A percentile compares a stretch with the other conserved stretches of the same genome.
These are phyloP conservation scores for Hypericum perforatum DNA, from an alignment of 345 rosid genomes.

Conservation along the genomic window DNA sequence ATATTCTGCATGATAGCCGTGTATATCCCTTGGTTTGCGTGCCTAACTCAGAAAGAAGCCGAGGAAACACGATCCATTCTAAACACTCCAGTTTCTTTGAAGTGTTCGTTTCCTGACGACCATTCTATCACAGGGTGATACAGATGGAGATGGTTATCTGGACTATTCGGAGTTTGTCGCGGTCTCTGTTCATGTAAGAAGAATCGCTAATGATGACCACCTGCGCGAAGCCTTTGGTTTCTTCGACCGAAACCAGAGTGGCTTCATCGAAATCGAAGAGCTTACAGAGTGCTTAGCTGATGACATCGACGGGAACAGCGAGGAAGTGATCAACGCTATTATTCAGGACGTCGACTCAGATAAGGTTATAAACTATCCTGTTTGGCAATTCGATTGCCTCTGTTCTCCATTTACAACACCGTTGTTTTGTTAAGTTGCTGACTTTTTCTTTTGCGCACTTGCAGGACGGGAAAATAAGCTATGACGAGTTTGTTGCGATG, in stretches of 20 bases:
- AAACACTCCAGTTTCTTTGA: too few relatives aligned
- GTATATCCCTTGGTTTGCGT: too few relatives aligned
- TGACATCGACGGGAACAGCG: constrained; percentile 60
- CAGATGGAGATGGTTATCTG: constrained; percentile 79
- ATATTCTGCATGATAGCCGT: neutral
- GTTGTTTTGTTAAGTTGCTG: too few relatives aligned
- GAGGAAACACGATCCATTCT: too few relatives aligned
- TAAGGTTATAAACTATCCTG: constrained; percentile 38
- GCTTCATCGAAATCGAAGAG: constrained; percentile 71
- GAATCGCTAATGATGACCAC: constrained; percentile 96
- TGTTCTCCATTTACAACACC: too few relatives aligned
- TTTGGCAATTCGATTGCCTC: too few relatives aligned
- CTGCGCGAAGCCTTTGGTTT: constrained; percentile 84
- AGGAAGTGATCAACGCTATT: constrained; percentile 61
- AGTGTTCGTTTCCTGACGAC: too few relatives aligned
- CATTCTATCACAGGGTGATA: constrained; percentile 64
- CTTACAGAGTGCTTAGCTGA: constrained; percentile 64
- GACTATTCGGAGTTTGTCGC: constrained; percentile 97
- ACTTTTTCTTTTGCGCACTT: too few relatives aligned
- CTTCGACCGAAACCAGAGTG: constrained; percentile 77
- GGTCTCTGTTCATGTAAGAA: constrained; percentile 93
- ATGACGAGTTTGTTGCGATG: too few relatives aligned
- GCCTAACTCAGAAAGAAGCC: too few relatives aligned
- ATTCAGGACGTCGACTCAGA: constrained; percentile 94
- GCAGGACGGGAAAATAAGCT: too few relatives aligned